Base-by-base conservation (phyloP, 495 filamentous ascomycete genomes). In the Tetracladium setigerum region DNA sequence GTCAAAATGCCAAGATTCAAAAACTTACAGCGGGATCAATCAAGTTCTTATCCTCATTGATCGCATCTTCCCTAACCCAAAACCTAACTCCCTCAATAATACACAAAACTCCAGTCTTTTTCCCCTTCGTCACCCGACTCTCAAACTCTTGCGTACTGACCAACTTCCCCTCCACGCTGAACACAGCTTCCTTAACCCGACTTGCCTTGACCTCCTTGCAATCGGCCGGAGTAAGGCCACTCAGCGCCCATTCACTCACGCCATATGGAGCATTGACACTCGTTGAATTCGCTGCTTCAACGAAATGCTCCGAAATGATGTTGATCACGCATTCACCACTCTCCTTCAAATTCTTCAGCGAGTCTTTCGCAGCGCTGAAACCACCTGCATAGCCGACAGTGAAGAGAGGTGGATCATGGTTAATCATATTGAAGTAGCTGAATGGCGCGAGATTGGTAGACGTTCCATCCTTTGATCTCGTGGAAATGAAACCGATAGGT, bases 351-450 rank as follows among this genome's bases (percentile, higher is more conserved):
- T 95, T 94, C 54, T 67, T 69, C 50, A 94, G 63, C 15, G 82
- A 81, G 58, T 96, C 91, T 62, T 95, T 95, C 0, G 68, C 65
- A 13, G 41, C 46, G 3, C 72, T 71, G 10, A 78, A 62, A 40
- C 71, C 58, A 3, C 69, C 69, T 0, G 75, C 72, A 60, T 88
- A 84, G 6, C 92, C 88, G 14, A 96, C 66, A n/a, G 74, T 72
- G 66, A 97, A 94, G 22, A 95, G 69, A 1, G 92, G 92, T 2
- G 92, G 91, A 62, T 96, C 91, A 60, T 94, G 87, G 57, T 82
- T 81, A 54, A 95, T 75, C 9, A 96, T 60, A 49, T 87, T 77
- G 51, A 87, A 83, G 68, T 92, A 95, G 52, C 76, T 83, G 69
- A 90, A 95, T 0, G 89, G 90, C 1, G 91, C 85, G 5, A 97